Evolutionary conservation across 371 early-diverging fungal genomes (phyloP).

Genomic region (Nosema granulosis): DNA sequence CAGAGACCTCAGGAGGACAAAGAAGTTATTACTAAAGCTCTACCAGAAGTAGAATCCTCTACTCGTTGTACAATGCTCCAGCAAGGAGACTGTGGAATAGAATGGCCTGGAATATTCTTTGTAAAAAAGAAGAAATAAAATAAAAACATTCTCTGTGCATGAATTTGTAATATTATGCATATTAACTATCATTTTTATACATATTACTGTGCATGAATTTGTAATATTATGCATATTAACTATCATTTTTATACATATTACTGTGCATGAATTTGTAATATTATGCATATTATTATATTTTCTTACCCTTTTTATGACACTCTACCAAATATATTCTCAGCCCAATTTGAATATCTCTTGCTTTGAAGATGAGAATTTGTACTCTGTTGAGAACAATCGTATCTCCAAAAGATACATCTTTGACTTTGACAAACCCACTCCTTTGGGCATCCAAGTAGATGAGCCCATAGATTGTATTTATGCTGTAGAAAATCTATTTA

Average conservation of each 20-base stretch:
- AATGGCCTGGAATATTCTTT: slow-evolving; percentile 29
- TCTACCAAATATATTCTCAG: too few species aligned
- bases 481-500: too few species aligned
- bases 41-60: background rate
- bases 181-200: background rate
- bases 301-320: background rate
- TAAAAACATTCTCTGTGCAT: background rate
- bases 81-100: slow-evolving; percentile 25
- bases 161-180: background rate
- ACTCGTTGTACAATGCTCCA: slow-evolving; percentile 35
- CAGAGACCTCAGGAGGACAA: slow-evolving; percentile 7
- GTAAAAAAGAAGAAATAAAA: slow-evolving; percentile 22
- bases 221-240: background rate
- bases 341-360: too few species aligned
- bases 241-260: background rate
- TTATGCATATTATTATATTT: background rate
- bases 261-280: background rate
- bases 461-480: too few species aligned
- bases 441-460: too few species aligned
- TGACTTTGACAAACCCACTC: too few species aligned
- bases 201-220: background rate
- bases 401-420: too few species aligned
- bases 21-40: slow-evolving; percentile 21
- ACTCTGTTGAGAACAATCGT: too few species aligned
- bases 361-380: too few species aligned